Evolutionary conservation across 2,329 filamentous ascomycete genomes (phyloP), one percentile per base, ranked within the genome.

Genomic region (Colletotrichum abscissum): DNA sequence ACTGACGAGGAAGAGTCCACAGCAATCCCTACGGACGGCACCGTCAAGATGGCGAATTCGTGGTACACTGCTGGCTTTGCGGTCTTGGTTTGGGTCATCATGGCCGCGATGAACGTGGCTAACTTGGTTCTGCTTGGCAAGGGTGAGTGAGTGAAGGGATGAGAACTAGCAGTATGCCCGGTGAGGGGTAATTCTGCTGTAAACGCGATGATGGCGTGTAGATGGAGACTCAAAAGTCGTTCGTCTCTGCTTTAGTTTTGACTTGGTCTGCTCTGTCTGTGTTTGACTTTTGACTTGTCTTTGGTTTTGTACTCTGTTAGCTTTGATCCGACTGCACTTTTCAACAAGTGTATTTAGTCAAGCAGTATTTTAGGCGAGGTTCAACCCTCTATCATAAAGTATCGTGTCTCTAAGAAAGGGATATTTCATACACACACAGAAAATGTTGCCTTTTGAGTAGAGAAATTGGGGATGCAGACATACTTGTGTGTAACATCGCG

Each of bases 21-120:
- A 3, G 14, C 38, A 19, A 14, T 16, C 33, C 67, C 16, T 77
- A 75, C 6, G 75, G 80, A 8, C 24, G 54, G 16, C 6, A 22
- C 77, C 75, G 35, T n/a, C 30, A 88, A 89, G 78, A 95, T 97
- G 93, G 87, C 89, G 46, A 97, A 96, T 79, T 86, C 90, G 62
- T 93, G 93, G 90, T 82, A 92, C 67, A 88, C 91, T 8, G 86
- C 89, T 1, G 81, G 82, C 0, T 74, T 95, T 3, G 84, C 84
- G 0, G 81, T 90, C 0, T 12, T 91, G 1, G 89, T 97, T 59
- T 97, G 94, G 94, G 73, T 92, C 1, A 82, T 95, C 33, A 94
- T 97, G 78, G 89, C 91, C 0, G 84, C 93, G 8, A 93, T 96
- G 92, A 95, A 96, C 79, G 86, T 95, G n/a, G 92, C 93, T 0